phyloP scores from a whole-genome alignment of 805 yeast species.

The Candida chilensis region DNA sequence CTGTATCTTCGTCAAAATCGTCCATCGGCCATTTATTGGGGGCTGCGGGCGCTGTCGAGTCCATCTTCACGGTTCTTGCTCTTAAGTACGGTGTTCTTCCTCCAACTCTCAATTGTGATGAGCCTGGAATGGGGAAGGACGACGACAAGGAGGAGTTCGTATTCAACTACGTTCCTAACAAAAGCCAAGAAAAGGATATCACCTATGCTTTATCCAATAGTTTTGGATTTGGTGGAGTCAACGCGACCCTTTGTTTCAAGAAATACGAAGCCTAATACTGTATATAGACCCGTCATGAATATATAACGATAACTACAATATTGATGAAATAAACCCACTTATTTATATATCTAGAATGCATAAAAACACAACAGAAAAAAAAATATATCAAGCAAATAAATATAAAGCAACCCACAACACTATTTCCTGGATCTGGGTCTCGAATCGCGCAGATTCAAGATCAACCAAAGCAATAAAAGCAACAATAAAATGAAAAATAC shows the following conservation, averaged over 20 bases:
- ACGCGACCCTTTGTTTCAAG: conserved; percentile 60
- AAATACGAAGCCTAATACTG: conserved; percentile 9
- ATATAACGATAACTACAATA: no score
- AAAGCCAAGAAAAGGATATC: conserved; percentile 27
- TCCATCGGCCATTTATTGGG: conserved; percentile 92
- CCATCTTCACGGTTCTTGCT: conserved; percentile 70
- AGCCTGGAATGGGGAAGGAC: conserved; percentile 39
- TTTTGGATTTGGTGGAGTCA: conserved; percentile 97
- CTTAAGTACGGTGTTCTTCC: conserved; percentile 53
- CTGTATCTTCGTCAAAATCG: conserved; percentile 81
- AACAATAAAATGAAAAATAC: no score
- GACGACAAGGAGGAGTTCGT: conserved; percentile 30
- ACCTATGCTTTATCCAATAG: conserved; percentile 73
- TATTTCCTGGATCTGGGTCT: no score
- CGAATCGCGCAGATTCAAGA: no score
- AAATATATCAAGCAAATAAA: no score
- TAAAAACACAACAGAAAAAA: no score
- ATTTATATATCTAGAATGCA: no score
- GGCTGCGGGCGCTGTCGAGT: conserved; percentile 93
- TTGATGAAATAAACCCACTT: no score
- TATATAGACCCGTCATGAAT: no score
- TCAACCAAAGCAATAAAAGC: no score
- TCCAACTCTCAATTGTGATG: conserved; percentile 67
- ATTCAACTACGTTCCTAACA: conserved; percentile 50
- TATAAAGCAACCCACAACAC: no score